These are phyloP conservation scores for Arabidopsis arenosa DNA, from an alignment of 345 rosid species.

Conservation along the genomic window DNA sequence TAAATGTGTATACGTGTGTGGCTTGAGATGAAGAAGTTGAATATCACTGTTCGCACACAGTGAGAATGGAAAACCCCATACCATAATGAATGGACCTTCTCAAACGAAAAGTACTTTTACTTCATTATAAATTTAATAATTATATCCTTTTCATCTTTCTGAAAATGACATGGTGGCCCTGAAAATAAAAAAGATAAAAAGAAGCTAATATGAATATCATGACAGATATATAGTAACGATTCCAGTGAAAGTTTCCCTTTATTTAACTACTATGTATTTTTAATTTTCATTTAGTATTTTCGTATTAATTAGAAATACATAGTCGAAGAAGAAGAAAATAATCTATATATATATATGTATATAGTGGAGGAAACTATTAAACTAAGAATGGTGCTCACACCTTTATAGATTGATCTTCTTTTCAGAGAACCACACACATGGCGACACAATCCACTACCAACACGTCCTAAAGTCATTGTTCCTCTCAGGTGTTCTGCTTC, in stretches of 20 bases:
- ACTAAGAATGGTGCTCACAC: conserved; percentile 26
- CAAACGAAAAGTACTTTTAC: conserved; percentile 39
- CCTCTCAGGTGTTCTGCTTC: conserved; percentile 45
- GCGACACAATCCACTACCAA: conserved; percentile 35
- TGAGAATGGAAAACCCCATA: conserved; percentile 34
- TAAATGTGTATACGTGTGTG: conserved; percentile 29
- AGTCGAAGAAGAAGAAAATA: conserved; percentile 15
- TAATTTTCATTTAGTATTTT: background rate
- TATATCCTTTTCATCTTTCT: conserved; percentile 14
- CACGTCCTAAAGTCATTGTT: conserved; percentile 43
- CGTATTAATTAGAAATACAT: background rate
- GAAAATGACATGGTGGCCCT: conserved; percentile 36
- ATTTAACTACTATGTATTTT: background rate
- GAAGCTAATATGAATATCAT: conserved; percentile 23
- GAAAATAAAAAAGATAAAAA: background rate
- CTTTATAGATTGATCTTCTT: conserved; percentile 42
- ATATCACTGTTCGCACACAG: conserved; percentile 25
- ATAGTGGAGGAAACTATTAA: conserved; percentile 45
- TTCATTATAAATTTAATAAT: background rate
- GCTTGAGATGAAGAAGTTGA: conserved; percentile 25
- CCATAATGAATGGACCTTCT: conserved; percentile 41
- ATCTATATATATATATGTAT: background rate
- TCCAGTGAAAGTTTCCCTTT: conserved; percentile 15
- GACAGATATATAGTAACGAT: conserved; percentile 38
- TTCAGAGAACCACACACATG: conserved; percentile 40